A percentile compares a stretch with the other conserved stretches of the same genome.
phyloP scores from a whole-genome alignment of 495 filamentous ascomycete genomes.

The Neohortaea acidophila region DNA sequence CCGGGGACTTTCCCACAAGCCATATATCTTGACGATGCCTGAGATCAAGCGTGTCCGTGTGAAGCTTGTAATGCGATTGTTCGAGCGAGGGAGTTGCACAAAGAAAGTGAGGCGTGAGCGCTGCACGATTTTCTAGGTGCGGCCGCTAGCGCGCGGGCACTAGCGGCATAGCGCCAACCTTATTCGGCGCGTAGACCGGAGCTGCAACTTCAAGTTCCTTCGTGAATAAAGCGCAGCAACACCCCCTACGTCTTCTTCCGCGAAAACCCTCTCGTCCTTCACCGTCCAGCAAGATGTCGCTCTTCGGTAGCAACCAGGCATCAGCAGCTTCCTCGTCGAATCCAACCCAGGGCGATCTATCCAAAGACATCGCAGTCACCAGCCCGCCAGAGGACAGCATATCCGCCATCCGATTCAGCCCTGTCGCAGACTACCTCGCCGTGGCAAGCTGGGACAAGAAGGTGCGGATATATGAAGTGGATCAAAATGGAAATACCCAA shows the following conservation, averaged over 20 bases:
- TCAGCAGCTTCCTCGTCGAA: conserved; percentile 30
- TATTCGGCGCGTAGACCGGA: too few relatives aligned
- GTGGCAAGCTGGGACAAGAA: conserved; percentile 89
- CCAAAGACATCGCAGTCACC: conserved; percentile 65
- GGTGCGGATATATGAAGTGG: conserved; percentile 82
- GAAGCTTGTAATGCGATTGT: conserved; percentile 99
- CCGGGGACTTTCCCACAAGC: conserved; percentile 99
- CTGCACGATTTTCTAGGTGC: too few relatives aligned
- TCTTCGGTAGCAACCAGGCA: conserved; percentile 48
- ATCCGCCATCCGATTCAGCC: conserved; percentile 71
- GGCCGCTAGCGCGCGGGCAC: too few relatives aligned
- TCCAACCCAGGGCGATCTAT: conserved; percentile 77
- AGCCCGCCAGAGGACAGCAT: conserved; percentile 74
- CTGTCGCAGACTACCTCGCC: conserved; percentile 59
- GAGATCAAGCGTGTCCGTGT: conserved; percentile 50
- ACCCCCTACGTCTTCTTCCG: too few relatives aligned
- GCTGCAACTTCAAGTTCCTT: too few relatives aligned
- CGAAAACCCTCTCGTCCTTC: too few relatives aligned
- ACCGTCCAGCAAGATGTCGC: conserved; percentile 36
- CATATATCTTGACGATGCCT: conserved; percentile 21
- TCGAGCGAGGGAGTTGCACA: conserved; percentile 78
- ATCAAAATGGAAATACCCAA: conserved; percentile 49
- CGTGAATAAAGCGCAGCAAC: too few relatives aligned
- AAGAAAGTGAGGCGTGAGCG: too few relatives aligned
- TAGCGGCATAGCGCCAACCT: too few relatives aligned